Evolutionary conservation across 1,284 basidiomycete genomes (phyloP).

Genomic region (Microbotryomycetes sp.): DNA sequence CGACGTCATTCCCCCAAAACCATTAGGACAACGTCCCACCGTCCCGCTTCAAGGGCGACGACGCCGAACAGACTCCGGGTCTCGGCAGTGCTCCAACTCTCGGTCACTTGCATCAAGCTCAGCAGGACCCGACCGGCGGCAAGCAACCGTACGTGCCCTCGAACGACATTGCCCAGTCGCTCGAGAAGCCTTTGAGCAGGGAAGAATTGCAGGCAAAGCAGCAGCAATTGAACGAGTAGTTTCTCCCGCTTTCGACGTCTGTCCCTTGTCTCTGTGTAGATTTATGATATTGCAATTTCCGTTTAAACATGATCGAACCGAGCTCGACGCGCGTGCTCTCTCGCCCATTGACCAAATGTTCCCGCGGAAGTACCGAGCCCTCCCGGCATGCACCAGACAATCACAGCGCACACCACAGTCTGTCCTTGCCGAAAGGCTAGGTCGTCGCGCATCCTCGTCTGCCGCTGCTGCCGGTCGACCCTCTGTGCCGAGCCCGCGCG

Average conservation of each 20-base stretch:
- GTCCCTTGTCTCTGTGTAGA: neutral
- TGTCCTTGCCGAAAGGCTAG: constrained; percentile 1
- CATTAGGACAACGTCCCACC: neutral
- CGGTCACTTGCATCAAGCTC: constrained; percentile 36
- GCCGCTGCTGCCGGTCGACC: too few species aligned
- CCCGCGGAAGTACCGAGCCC: too few species aligned
- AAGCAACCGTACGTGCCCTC: constrained; percentile 39
- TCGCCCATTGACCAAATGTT: neutral
- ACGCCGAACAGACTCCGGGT: constrained; percentile 1
- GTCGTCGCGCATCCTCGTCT: too few species aligned
- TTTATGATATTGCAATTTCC: neutral
- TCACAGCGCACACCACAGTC: too few species aligned
- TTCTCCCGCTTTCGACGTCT: neutral
- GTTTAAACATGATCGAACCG: neutral
- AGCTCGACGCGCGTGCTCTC: neutral
- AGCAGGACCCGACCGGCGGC: constrained; percentile 38
- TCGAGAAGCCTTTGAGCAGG: constrained; percentile 43
- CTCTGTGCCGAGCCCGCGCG: neutral
- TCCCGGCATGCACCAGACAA: too few species aligned
- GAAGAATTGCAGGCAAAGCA: constrained; percentile 38
- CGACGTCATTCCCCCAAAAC: neutral
- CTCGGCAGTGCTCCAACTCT: constrained; percentile 37
- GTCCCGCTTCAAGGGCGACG: neutral
- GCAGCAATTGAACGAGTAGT: neutral
- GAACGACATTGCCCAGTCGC: constrained; percentile 35